These are phyloP conservation scores for Colletotrichum echinochloae DNA, from an alignment of 2,329 filamentous ascomycete species.

Conservation along the genomic window DNA sequence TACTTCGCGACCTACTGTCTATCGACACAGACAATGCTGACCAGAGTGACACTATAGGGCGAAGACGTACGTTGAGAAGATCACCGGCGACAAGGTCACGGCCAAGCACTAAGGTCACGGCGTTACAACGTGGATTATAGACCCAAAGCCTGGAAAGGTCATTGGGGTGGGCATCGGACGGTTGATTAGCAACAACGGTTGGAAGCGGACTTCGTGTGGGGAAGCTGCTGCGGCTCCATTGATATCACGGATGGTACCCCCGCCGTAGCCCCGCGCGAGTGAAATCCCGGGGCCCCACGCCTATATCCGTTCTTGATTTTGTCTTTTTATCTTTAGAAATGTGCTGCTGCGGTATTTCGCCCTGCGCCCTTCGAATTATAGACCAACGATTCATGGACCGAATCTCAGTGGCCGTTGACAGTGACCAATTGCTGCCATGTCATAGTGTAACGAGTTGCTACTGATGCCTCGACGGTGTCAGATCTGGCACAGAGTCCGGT, in stretches of 20 bases:
- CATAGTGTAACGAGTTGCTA: background rate
- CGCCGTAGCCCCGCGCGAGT: slow-evolving; percentile 33
- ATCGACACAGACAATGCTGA: slow-evolving; percentile 43
- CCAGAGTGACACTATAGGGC: slow-evolving; percentile 59
- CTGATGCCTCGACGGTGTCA: background rate
- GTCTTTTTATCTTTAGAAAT: slow-evolving; percentile 29
- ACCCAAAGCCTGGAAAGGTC: slow-evolving; percentile 35
- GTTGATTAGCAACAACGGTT: slow-evolving; percentile 17
- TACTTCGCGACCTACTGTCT: slow-evolving; percentile 20
- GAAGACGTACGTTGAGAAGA: slow-evolving; percentile 74
- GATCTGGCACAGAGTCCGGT: slow-evolving; percentile 20
- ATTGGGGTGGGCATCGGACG: slow-evolving; percentile 17
- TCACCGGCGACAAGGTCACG: slow-evolving; percentile 73
- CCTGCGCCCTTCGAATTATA: slow-evolving; percentile 27
- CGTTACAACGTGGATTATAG: slow-evolving; percentile 46
- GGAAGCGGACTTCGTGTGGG: slow-evolving; percentile 21
- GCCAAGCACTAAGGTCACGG: slow-evolving; percentile 73
- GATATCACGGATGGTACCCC: slow-evolving; percentile 5
- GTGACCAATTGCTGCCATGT: background rate
- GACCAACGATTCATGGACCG: slow-evolving; percentile 22
- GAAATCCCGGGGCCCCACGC: slow-evolving; percentile 33
- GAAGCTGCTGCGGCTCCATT: slow-evolving; percentile 17
- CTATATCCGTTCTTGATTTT: slow-evolving; percentile 34
- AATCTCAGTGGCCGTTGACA: background rate
- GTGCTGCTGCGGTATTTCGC: slow-evolving; percentile 8